A percentile compares a stretch with the other conserved stretches of the same genome.
phyloP scores from a whole-genome alignment of 192 early-diverging fungal species.

The Coemansia sp. region DNA sequence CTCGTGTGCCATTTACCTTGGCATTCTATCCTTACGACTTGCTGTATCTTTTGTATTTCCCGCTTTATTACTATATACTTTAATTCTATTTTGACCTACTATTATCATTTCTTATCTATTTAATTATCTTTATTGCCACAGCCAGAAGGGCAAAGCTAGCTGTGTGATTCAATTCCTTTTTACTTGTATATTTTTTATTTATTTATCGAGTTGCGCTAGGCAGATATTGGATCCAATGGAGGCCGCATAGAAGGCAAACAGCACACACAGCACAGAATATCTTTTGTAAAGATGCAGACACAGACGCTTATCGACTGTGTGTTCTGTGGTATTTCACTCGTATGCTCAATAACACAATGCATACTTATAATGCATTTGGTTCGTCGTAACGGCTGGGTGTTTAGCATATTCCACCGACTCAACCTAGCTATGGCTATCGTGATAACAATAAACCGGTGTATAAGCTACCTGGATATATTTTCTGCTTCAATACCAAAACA shows the following conservation, averaged over 20 bases:
- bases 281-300: constrained; percentile 28
- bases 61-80: too few species aligned
- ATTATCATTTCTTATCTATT: too few species aligned
- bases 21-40: too few species aligned
- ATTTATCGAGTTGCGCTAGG: too few species aligned
- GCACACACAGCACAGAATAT: neutral
- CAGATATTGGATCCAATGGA: neutral
- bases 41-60: too few species aligned
- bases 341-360: constrained; percentile 37
- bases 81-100: too few species aligned
- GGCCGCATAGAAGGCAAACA: constrained; percentile 3
- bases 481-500: constrained; percentile 23
- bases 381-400: constrained; percentile 44
- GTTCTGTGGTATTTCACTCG: constrained; percentile 44
- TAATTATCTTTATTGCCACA: too few species aligned
- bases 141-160: too few species aligned
- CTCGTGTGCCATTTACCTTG: too few species aligned
- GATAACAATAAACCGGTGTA: constrained; percentile 39
- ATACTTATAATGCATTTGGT: constrained; percentile 41
- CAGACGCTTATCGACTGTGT: constrained; percentile 42
- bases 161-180: too few species aligned
- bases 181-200: too few species aligned
- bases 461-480: constrained; percentile 52
- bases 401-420: constrained; percentile 48
- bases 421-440: constrained; percentile 48